Percentiles rank a stretch among this genome's conserved stretches.
Evolutionary conservation across 176 grass and related monocot genomes (phyloP).

Genomic region (Aegilops umbellulata): DNA sequence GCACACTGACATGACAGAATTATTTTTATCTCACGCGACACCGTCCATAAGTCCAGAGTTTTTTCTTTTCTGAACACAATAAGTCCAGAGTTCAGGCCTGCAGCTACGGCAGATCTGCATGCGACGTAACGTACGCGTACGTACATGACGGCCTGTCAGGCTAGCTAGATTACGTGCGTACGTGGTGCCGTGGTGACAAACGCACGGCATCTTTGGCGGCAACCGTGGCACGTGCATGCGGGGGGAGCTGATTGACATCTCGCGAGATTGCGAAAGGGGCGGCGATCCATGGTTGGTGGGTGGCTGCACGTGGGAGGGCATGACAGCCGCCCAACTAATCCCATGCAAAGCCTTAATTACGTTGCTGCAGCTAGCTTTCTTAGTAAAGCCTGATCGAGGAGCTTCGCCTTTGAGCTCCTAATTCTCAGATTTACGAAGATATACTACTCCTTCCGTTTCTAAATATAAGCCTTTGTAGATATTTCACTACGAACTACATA

Average conservation of each 20-base stretch:
- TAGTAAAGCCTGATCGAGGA: too few species aligned
- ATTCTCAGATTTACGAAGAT: too few species aligned
- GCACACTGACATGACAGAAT: background rate
- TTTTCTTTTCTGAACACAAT: too few species aligned
- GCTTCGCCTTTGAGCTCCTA: too few species aligned
- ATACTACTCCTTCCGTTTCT: too few species aligned
- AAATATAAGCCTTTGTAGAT: too few species aligned
- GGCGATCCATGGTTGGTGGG: conserved; percentile 15
- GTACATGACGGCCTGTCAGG: too few species aligned
- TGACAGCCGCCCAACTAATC: background rate
- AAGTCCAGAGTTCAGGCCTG: too few species aligned
- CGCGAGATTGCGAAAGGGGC: background rate
- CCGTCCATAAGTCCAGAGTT: too few species aligned
- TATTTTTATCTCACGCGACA: background rate
- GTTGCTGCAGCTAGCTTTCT: background rate
- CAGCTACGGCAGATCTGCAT: too few species aligned
- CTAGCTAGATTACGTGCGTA: background rate
- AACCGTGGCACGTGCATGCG: conserved; percentile 26
- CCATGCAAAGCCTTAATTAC: background rate
- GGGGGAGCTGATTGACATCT: background rate
- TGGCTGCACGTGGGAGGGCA: conserved; percentile 35
- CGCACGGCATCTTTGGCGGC: background rate
- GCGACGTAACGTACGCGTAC: background rate
- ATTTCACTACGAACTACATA: too few species aligned
- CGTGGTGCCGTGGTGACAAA: background rate